Base-by-base conservation (phyloP, 805 yeast species). In the Suhomyces emberorum region DNA sequence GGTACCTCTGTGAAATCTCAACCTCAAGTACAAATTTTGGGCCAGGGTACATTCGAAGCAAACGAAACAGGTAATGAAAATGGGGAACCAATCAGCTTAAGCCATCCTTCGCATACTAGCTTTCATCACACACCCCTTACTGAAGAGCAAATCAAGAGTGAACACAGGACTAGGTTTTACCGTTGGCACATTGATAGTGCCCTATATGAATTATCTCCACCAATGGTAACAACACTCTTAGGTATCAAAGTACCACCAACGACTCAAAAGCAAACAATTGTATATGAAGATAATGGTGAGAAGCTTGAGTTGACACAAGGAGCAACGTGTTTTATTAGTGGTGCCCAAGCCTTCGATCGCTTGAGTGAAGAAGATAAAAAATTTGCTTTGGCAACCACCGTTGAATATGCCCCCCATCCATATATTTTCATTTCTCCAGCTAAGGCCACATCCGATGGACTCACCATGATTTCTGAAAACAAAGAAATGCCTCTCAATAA, bases 151-250 rank as follows among this genome's bases (percentile, higher is more conserved):
- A 74, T 82, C 44, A 74, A 69, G 65, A 34, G 54, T 1, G 68
- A 75, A 16, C 76, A 80, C 34, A 74, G 76, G 58, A 88, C 96
- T 2, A 73, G 95, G 50, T 88, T 81, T 59, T 88, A 87, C 74
- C 76, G 96, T 63, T 88, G 96, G 96, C 96, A 88, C 63, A 86
- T 88, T 46, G 96, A 88, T 61, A 81, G 93, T 24, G 96, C 96
- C 4, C 71, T 88, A 27, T 88, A 88, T 52, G 95, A 77, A 24
- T 72, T 87, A 48, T 77, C 89, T 11, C 95, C 96, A 19, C 96
- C 96, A 20, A 76, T 83, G 47, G 84, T 82, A 24, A 88, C 96
- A 10, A 87, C 95, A 2, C 70, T 88, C 43, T 69, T 88, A 35
- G 96, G 95, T 3, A 78, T 88, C 43, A 75, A 80, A 52, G 91